Evolutionary conservation across 176 grass and related monocot species (phyloP).

Genomic region (Hsuehochloa calcarea): DNA sequence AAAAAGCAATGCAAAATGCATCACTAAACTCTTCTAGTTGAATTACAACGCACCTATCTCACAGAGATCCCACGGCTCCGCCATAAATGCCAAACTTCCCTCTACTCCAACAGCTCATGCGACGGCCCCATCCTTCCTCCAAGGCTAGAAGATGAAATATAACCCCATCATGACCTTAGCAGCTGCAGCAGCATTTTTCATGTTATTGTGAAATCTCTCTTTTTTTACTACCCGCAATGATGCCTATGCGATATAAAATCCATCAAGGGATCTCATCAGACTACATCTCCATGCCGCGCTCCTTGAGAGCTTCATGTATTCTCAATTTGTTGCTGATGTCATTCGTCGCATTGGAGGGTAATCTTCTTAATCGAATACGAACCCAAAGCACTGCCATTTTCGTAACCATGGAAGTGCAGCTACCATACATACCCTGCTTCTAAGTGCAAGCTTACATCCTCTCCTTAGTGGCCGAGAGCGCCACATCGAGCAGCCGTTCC

Average conservation of each 20-base stretch:
- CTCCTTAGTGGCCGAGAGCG: not conserved
- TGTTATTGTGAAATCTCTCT: not conserved
- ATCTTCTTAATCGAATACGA: not conserved
- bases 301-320: not conserved
- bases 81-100: not conserved
- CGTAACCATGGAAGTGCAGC: not conserved
- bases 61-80: not conserved
- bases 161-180: not conserved
- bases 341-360: not conserved
- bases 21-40: not conserved
- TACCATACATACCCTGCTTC: not conserved
- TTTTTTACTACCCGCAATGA: not conserved
- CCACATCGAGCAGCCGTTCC: conserved; percentile 26
- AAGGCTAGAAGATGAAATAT: not conserved
- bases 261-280: not conserved
- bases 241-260: not conserved
- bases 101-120: conserved; percentile 10
- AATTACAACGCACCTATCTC: conserved; percentile 4
- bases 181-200: not conserved
- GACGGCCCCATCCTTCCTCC: not conserved
- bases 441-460: conserved; percentile 8
- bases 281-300: not conserved
- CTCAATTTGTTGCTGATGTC: not conserved
- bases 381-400: not conserved
- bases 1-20: not conserved